These are phyloP conservation scores for Globisporangium recalcitrans DNA, from an alignment of 352 stramenopile species.

Conservation along the genomic window DNA sequence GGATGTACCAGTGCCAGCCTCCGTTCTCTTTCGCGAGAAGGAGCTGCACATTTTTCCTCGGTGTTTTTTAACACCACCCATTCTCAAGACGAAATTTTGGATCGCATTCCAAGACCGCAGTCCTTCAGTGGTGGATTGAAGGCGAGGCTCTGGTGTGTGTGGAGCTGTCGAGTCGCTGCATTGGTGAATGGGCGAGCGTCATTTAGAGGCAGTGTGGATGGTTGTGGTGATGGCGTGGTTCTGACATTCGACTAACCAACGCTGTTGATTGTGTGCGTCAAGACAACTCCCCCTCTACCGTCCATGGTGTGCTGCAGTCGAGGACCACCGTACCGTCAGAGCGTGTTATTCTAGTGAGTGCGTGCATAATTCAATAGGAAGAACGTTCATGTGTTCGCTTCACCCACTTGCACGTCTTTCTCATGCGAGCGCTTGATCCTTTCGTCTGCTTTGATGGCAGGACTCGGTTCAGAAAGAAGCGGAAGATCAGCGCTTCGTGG, in stretches of 20 bases:
- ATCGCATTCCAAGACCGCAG: neutral
- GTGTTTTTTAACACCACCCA: slow-evolving; percentile 90
- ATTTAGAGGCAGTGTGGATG: too few relatives aligned
- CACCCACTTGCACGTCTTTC: neutral
- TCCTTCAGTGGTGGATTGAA: neutral
- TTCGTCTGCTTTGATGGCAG: neutral
- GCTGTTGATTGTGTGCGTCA: neutral
- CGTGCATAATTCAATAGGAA: neutral
- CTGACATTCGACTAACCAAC: neutral
- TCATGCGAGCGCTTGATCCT: neutral
- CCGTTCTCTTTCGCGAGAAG: too few relatives aligned
- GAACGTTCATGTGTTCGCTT: too few relatives aligned
- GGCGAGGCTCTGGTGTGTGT: neutral
- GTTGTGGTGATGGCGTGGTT: too few relatives aligned
- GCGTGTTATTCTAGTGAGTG: neutral
- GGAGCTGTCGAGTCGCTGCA: too few relatives aligned
- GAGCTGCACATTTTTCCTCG: slow-evolving; percentile 32
- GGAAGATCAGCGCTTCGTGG: neutral
- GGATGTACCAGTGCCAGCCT: slow-evolving; percentile 11
- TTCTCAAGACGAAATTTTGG: slow-evolving; percentile 30
- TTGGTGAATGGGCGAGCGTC: too few relatives aligned
- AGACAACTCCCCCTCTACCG: neutral
- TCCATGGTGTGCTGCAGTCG: too few relatives aligned
- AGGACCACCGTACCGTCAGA: too few relatives aligned
- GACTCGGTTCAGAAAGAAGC: neutral